Conservation (phyloP, 169 alveolate genomes). For the Plasmodium knowlesi region DNA sequence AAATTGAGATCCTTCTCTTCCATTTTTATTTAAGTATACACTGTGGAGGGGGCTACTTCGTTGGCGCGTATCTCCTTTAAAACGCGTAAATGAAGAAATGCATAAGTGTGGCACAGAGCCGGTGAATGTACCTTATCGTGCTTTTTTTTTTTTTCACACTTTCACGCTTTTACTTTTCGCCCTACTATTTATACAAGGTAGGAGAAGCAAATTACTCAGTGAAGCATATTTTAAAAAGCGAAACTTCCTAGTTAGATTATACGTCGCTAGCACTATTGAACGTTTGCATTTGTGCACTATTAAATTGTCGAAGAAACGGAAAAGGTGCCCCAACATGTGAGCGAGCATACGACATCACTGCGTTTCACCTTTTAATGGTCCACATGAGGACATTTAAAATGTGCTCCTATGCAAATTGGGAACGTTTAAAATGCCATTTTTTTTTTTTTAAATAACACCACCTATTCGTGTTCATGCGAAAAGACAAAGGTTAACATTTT, state of each 20-base stretch:
- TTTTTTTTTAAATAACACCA: not conserved
- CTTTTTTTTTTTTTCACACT: not conserved
- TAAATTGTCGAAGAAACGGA: not conserved
- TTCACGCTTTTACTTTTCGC: not conserved
- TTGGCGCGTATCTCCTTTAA: not conserved
- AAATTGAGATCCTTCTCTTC: slow-evolving; percentile 40
- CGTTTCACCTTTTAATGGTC: not conserved
- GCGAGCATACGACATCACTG: not conserved
- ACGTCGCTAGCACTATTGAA: not conserved
- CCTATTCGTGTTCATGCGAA: not conserved
- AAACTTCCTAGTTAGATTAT: not conserved
- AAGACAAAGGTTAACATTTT: not conserved
- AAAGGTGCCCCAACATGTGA: not conserved
- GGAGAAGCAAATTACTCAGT: not conserved
- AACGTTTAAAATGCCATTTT: not conserved
- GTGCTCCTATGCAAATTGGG: not conserved
- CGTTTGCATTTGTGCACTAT: not conserved
- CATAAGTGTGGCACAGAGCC: not conserved
- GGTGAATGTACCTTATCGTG: not conserved
- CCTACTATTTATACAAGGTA: not conserved
- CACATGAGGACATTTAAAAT: not conserved
- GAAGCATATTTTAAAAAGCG: not conserved
- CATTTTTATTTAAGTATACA: slow-evolving; percentile 27
- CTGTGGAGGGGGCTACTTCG: not conserved
- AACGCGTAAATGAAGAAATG: not conserved